Conservation (phyloP, 2,329 filamentous ascomycete genomes). For the Pseudomassariella vexata region DNA sequence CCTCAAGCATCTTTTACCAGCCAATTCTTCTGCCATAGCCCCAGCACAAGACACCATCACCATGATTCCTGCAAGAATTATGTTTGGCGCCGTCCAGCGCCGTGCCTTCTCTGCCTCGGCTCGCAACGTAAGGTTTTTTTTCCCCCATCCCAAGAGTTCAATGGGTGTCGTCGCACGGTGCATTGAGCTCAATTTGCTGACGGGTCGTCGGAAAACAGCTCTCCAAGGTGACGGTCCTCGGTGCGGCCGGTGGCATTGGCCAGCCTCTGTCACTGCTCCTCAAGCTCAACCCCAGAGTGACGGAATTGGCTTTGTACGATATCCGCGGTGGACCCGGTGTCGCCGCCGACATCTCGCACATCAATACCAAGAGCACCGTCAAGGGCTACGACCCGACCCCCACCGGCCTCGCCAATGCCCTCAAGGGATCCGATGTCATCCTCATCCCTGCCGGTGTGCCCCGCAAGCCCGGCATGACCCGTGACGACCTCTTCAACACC, state of each 20-base stretch:
- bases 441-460: slow-evolving; percentile 98
- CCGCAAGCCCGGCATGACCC: slow-evolving; percentile 99
- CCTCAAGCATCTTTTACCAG: too few species aligned
- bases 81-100: slow-evolving; percentile 51
- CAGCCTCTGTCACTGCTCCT: slow-evolving; percentile 95
- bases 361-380: slow-evolving; percentile 97
- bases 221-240: slow-evolving; percentile 96
- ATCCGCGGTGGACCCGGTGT: slow-evolving; percentile 94
- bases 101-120: slow-evolving; percentile 78
- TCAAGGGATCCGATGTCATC: slow-evolving; percentile 88
- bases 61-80: slow-evolving; percentile 24
- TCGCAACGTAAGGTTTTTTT: slow-evolving; percentile 56
- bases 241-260: slow-evolving; percentile 95
- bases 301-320: slow-evolving; percentile 94
- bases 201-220: too few species aligned
- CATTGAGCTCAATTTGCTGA: too few species aligned
- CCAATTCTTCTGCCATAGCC: too few species aligned
- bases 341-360: slow-evolving; percentile 94
- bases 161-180: too few species aligned
- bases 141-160: slow-evolving; percentile 1
- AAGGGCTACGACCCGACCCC: slow-evolving; percentile 79
- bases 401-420: slow-evolving; percentile 67
- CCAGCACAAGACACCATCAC: slow-evolving; percentile 6
- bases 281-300: slow-evolving; percentile 96
- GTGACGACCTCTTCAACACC: slow-evolving; percentile 99